Base-by-base conservation (phyloP, 2,329 filamentous ascomycete genomes). In the Colletotrichum sp. region DNA sequence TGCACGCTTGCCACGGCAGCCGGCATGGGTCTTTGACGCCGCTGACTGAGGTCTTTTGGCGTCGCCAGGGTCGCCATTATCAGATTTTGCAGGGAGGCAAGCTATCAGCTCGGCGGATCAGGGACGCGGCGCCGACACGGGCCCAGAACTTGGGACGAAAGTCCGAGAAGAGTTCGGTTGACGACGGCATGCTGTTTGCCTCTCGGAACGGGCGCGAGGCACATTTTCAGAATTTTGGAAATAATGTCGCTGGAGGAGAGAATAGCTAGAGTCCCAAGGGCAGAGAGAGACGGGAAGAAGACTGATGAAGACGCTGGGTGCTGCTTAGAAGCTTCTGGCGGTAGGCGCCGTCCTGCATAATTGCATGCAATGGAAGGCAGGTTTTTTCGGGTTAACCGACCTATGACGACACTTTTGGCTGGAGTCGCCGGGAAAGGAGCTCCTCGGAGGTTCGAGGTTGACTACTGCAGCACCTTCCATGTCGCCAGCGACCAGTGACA, bases 341-440 rank as follows among this genome's bases (percentile, higher is more conserved):
- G 49, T n/a, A 21, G 15, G 10, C 16, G 18, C 34, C 52, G 52
- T 75, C 30, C 36, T 63, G 75, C 55, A 39, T 76, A 76, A 76
- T 68, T 76, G 72, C 75, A 71, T 76, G 66, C 18, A 32, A 68
- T 36, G 62, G 66, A 30, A 71, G 28, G 44, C 44, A 52, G 44
- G n/a, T 52, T 52, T 49, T 21, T 75, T 71, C 66, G 71, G 62
- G 72, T 68, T 76, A 76, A 71, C 72, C 75, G 66, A 68, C 34
- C 12, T 71, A 76, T 76, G 75, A 76, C 75, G 75, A 52, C 44
- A 52, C 72, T 75, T 36, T 52, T 34, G 60, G 18, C 66, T 69
- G 66, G 65, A 76, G 71, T 59, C 30, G 59, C 60, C 39, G 65
- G 71, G 34, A 36, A 36, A 67, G 49, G 59, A 76, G 71, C 74